Evolutionary conservation across 2,329 filamentous ascomycete species (phyloP).

Genomic region (Ilyonectria robusta): DNA sequence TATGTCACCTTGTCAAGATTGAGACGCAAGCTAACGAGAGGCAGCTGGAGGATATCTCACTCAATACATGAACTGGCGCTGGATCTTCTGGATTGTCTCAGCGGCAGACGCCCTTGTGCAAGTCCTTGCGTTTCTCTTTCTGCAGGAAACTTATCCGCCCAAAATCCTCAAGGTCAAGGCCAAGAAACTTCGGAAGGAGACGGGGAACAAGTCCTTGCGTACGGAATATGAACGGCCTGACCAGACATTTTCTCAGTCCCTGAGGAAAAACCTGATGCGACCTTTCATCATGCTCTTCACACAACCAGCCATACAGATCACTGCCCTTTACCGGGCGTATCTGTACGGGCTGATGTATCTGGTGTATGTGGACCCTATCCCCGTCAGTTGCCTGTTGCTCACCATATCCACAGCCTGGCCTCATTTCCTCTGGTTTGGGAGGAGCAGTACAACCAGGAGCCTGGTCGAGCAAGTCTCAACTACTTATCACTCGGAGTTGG

Average conservation of each 20-base stretch:
- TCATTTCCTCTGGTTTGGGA: conserved; percentile 67
- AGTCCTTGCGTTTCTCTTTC: conserved; percentile 54
- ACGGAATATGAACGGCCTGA: conserved; percentile 50
- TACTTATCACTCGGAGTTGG: conserved; percentile 68
- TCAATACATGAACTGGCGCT: conserved; percentile 57
- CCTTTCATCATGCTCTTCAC: conserved; percentile 65
- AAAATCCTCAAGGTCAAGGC: conserved; percentile 50
- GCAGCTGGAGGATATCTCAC: conserved; percentile 57
- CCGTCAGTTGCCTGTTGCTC: background rate
- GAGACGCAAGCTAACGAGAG: background rate
- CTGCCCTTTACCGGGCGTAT: conserved; percentile 64
- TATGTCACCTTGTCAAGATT: conserved; percentile 9
- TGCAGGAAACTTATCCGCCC: conserved; percentile 57
- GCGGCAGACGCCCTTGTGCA: conserved; percentile 55
- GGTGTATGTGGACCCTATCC: conserved; percentile 47
- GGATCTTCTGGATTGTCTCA: conserved; percentile 60
- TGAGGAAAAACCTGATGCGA: conserved; percentile 55
- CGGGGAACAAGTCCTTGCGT: conserved; percentile 47
- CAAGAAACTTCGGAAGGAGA: conserved; percentile 45
- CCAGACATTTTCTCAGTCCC: conserved; percentile 40
- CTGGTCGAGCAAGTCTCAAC: conserved; percentile 63
- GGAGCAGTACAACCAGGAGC: conserved; percentile 61
- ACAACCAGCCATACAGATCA: conserved; percentile 65
- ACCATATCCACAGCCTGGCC: conserved; percentile 54
- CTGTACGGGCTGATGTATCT: conserved; percentile 70